Evolutionary conservation across 1,284 basidiomycete genomes (phyloP).

Genomic region (Sporisorium iseilematis-ciliati): DNA sequence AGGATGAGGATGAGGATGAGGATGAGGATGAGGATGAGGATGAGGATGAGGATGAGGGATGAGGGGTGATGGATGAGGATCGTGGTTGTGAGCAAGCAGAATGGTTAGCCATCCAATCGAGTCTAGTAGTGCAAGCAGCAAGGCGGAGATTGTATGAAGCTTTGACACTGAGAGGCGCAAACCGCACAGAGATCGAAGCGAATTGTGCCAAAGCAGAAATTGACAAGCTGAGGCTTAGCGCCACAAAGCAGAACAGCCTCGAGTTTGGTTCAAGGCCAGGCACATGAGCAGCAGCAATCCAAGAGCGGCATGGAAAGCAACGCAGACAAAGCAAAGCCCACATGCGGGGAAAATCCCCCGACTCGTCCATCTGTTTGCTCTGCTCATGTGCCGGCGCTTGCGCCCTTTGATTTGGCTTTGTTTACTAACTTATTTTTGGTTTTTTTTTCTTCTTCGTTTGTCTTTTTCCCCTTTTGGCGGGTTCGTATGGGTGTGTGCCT

Average conservation of each 20-base stretch:
- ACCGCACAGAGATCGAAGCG: neutral
- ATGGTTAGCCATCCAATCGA: neutral
- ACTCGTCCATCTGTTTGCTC: neutral
- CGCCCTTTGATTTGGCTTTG: neutral
- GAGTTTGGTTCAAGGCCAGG: neutral
- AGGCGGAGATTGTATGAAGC: slow-evolving; percentile 1
- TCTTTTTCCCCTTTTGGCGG: no score
- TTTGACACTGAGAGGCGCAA: no score
- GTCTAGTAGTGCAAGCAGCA: neutral
- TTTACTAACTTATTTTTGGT: neutral
- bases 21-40: slow-evolving; percentile 2
- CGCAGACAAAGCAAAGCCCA: neutral
- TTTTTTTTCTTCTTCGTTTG: no score
- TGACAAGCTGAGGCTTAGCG: neutral
- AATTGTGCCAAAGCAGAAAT: neutral
- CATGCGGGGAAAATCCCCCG: slow-evolving; percentile 37
- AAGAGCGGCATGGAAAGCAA: no score
- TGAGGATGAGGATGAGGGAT: neutral
- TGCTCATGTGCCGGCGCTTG: slow-evolving; percentile 1
- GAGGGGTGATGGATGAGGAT: slow-evolving; percentile 5
- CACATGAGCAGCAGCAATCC: neutral
- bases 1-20: neutral
- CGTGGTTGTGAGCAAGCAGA: slow-evolving; percentile 3
- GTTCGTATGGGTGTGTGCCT: no score
- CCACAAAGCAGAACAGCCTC: neutral